Percentiles rank a stretch among this genome's conserved stretches.
Evolutionary conservation across 768 basidiomycete genomes (phyloP).

Genomic region (Lepiota venenata): DNA sequence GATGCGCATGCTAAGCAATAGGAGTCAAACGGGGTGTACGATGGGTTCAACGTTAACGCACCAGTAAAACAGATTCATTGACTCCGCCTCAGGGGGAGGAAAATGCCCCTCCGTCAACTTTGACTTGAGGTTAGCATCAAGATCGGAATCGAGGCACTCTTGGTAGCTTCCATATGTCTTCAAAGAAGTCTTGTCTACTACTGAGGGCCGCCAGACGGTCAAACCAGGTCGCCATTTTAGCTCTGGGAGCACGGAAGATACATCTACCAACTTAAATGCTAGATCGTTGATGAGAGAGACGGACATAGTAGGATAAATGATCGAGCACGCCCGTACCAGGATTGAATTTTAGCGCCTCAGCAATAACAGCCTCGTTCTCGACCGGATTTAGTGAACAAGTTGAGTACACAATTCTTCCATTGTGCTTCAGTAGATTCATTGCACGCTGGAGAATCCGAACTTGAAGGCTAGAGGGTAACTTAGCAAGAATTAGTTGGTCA

Average conservation of each 20-base stretch:
- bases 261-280: slow-evolving; percentile 82
- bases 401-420: slow-evolving; percentile 95
- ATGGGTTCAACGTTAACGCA: slow-evolving; percentile 25
- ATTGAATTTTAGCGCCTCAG: slow-evolving; percentile 71
- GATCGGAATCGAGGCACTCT: slow-evolving; percentile 49
- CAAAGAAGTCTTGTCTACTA: slow-evolving; percentile 49
- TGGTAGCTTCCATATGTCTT: slow-evolving; percentile 58
- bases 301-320: background rate
- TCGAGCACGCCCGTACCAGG: slow-evolving; percentile 43
- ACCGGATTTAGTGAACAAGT: slow-evolving; percentile 97
- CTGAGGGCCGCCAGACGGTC: slow-evolving; percentile 73
- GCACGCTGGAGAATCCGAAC: slow-evolving; percentile 89
- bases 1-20: slow-evolving; percentile 67
- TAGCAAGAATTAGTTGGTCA: slow-evolving; percentile 5
- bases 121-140: slow-evolving; percentile 46
- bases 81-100: slow-evolving; percentile 66
- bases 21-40: background rate
- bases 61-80: slow-evolving; percentile 72
- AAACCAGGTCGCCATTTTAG: slow-evolving; percentile 77
- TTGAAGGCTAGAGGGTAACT: slow-evolving; percentile 60
- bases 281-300: background rate
- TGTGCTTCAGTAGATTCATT: slow-evolving; percentile 79
- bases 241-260: slow-evolving; percentile 65
- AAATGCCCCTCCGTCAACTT: slow-evolving; percentile 76
- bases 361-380: slow-evolving; percentile 96